Evolutionary conservation across 768 basidiomycete species (phyloP).

Genomic region (Lyophyllum atratum): DNA sequence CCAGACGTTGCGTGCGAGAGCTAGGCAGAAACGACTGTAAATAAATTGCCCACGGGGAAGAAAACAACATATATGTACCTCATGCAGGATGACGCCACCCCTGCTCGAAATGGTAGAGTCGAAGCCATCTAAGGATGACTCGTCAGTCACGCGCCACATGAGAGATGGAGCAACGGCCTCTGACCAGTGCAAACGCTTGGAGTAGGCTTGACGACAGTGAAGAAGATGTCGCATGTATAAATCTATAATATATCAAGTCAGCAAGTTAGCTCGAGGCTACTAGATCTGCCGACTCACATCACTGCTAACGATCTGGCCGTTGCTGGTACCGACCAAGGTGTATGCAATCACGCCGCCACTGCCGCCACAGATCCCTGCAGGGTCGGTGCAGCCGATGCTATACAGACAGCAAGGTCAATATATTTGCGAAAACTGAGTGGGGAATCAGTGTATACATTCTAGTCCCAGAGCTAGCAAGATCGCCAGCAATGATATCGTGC

Average conservation of each 20-base stretch:
- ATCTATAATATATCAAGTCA: background rate
- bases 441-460: background rate
- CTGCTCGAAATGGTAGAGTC: conserved; percentile 5
- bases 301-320: background rate
- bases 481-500: conserved; percentile 10
- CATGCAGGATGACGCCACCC: conserved; percentile 13
- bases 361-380: background rate
- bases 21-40: background rate
- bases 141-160: background rate
- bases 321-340: conserved; percentile 1
- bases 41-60: background rate
- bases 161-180: background rate
- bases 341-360: conserved; percentile 10
- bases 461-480: conserved; percentile 6
- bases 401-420: background rate
- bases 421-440: background rate
- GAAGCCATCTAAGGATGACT: background rate
- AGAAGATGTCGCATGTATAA: conserved; percentile 9
- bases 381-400: conserved; percentile 11
- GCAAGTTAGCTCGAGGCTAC: background rate
- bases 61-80: background rate
- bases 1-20: conserved; percentile 11
- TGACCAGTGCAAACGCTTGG: conserved; percentile 9
- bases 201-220: background rate
- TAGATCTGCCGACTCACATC: background rate